Percentiles rank a stretch among this genome's conserved stretches.
Conservation (phyloP, 2,329 filamentous ascomycete genomes). For the Diplodia seriata region DNA sequence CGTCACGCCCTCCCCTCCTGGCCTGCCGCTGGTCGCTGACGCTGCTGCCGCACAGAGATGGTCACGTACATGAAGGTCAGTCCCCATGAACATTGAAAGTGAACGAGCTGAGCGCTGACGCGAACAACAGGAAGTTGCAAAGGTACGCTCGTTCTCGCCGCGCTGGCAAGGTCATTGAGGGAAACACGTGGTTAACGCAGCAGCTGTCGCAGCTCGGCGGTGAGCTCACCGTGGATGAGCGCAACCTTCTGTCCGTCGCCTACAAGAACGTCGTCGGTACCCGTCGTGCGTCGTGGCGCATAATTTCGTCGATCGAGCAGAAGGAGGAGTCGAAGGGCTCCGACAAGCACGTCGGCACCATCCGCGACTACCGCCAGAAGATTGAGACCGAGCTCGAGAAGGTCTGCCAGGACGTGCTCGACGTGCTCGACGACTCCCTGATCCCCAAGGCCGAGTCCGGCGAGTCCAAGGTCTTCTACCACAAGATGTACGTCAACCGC, state of each 20-base stretch:
- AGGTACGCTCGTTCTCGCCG: slow-evolving; percentile 56
- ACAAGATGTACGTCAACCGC: slow-evolving; percentile 82
- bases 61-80: slow-evolving; percentile 95
- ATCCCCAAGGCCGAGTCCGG: slow-evolving; percentile 93
- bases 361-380: slow-evolving; percentile 99
- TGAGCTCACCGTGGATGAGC: slow-evolving; percentile 81
- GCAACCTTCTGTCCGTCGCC: slow-evolving; percentile 95
- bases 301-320: slow-evolving; percentile 98
- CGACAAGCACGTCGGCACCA: slow-evolving; percentile 84
- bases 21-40: slow-evolving; percentile 35
- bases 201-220: slow-evolving; percentile 57
- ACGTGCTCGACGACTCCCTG: slow-evolving; percentile 91
- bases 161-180: slow-evolving; percentile 71
- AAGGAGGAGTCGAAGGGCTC: slow-evolving; percentile 99
- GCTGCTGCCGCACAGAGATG: slow-evolving; percentile 73
- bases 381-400: slow-evolving; percentile 96
- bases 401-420: slow-evolving; percentile 97
- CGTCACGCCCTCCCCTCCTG: slow-evolving; percentile 40
- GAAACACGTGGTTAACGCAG: slow-evolving; percentile 25
- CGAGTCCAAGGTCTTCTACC: slow-evolving; percentile 99
- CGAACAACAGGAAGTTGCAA: slow-evolving; percentile 33
- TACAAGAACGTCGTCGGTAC: slow-evolving; percentile 99
- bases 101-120: slow-evolving; percentile 27
- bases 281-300: slow-evolving; percentile 96
- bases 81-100: slow-evolving; percentile 21